Conservation (phyloP, 2,329 filamentous ascomycete genomes). For the Rachicladosporium sp. region DNA sequence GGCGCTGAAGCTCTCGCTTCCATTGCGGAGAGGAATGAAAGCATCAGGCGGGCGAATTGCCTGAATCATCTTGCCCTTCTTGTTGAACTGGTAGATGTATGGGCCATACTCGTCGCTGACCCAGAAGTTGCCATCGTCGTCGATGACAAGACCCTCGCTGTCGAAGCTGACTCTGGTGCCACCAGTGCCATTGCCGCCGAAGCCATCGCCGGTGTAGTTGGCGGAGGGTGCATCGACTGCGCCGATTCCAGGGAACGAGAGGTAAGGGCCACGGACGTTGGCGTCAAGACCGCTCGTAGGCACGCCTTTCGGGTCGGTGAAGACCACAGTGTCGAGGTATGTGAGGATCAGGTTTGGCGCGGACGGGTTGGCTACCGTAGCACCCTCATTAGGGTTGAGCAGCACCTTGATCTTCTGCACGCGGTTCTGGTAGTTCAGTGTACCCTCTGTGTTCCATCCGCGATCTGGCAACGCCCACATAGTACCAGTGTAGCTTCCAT, state of each 20-base stretch:
- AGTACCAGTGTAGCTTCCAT: constrained; percentile 46
- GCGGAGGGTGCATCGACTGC: constrained; percentile 43
- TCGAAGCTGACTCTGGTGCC: constrained; percentile 51
- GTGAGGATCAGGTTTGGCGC: constrained; percentile 48
- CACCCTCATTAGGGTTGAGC: constrained; percentile 41
- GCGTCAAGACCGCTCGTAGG: constrained; percentile 54
- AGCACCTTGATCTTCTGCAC: constrained; percentile 55
- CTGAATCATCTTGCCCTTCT: constrained; percentile 44
- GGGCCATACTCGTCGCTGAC: constrained; percentile 60
- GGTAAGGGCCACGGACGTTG: constrained; percentile 37
- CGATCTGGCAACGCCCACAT: constrained; percentile 46
- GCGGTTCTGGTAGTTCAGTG: constrained; percentile 53
- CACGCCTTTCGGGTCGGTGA: constrained; percentile 49
- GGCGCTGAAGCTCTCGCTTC: constrained; percentile 48
- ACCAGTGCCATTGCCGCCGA: constrained; percentile 48
- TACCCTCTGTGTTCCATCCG: constrained; percentile 64
- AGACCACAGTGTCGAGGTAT: constrained; percentile 53
- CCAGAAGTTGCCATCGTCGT: constrained; percentile 51
- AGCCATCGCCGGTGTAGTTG: constrained; percentile 55
- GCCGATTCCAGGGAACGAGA: constrained; percentile 36
- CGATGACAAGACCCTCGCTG: constrained; percentile 53
- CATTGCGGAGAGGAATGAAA: constrained; percentile 52
- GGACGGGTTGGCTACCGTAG: constrained; percentile 42
- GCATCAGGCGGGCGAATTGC: constrained; percentile 55
- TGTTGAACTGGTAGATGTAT: constrained; percentile 55